Evolutionary conservation across 129 eudicot genomes (phyloP), one percentile per base, ranked within the genome.

Genomic region (Arctium minus): DNA sequence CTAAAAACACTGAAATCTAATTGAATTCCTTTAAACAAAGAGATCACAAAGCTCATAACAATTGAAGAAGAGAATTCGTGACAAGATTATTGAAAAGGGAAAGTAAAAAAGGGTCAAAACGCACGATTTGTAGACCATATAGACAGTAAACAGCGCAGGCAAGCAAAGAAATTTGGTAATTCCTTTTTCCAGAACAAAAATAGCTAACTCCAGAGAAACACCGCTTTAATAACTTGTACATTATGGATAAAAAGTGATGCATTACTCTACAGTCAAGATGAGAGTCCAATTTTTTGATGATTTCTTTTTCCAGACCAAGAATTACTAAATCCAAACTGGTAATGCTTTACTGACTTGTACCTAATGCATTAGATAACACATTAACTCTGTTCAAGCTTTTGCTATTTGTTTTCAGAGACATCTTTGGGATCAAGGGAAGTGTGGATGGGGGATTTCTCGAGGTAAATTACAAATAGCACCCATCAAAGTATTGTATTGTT

Each of bases 401-500:
- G 46, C 31, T 11, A 36, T 2, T 29, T 74, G 62, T 27, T 22
- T 81, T 60, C 18, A 65, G 70, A 68, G 77, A 75, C 76, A 68
- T 75, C 76, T 82, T 82, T 82, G 81, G 77, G 86, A 82, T 82
- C 81, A 82, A 75, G 75, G 70, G 86, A 82, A 39, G 76, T 68
- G 62, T 82, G 76, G 86, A 82, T 82, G 86, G 86, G 78, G 85
- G 81, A 6, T 12, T 67, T 82, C 76, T 75, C 72, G 71, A 75
- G 76, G 81, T 13, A 81, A 67, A 10, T 82, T 82, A 75, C 64
- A 76, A 12, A 67, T 17, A 11, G 33, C 75, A 33, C 70, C 81
- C 86, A 6, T 82, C 6, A 22, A 22, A 3, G 67, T 68, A 22
- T 75, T 10, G 5, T 53, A 53, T 11, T 33, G n/a, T 80, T 31